phyloP scores from a whole-genome alignment of 139 green algal genomes.

The Gonium pectorale region DNA sequence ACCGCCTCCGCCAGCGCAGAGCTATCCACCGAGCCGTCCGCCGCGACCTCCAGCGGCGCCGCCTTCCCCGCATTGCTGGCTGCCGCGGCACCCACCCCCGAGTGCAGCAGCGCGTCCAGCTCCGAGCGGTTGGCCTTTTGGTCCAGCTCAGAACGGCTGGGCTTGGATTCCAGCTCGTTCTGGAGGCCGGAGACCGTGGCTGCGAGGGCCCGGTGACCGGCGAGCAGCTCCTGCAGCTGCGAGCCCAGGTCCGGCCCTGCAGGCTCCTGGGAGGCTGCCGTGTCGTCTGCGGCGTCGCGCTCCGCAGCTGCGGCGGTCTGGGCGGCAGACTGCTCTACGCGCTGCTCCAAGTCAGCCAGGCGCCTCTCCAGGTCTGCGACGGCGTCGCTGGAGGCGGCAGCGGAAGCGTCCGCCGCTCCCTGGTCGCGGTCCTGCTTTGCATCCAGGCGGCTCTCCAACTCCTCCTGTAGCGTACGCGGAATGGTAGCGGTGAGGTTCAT shows the following conservation, averaged over 20 bases:
- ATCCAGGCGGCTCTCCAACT: constrained; percentile 13
- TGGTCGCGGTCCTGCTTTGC: constrained; percentile 23
- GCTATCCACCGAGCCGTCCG: constrained; percentile 21
- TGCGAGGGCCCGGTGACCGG: constrained; percentile 23
- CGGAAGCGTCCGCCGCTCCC: not conserved
- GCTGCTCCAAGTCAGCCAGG: constrained; percentile 14
- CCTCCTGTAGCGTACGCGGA: too few relatives aligned
- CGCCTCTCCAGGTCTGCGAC: not conserved
- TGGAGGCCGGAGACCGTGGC: constrained; percentile 21
- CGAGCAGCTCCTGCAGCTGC: constrained; percentile 26
- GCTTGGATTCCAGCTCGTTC: constrained; percentile 38
- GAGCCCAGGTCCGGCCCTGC: not conserved
- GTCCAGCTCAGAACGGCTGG: constrained; percentile 29
- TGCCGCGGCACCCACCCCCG: not conserved
- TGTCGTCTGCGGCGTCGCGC: not conserved
- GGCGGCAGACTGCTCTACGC: not conserved
- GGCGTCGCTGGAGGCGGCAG: not conserved
- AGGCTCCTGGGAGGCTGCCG: not conserved
- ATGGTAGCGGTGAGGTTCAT: too few relatives aligned
- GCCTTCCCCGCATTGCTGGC: not conserved
- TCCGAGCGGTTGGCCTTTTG: constrained; percentile 28
- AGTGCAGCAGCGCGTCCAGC: constrained; percentile 24
- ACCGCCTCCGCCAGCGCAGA: constrained; percentile 13
- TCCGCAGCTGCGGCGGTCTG: not conserved
- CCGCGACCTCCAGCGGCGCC: not conserved